These are phyloP conservation scores for Encephalitozoon hellem DNA, from an alignment of 371 early-diverging fungal genomes.

Conservation along the genomic window DNA sequence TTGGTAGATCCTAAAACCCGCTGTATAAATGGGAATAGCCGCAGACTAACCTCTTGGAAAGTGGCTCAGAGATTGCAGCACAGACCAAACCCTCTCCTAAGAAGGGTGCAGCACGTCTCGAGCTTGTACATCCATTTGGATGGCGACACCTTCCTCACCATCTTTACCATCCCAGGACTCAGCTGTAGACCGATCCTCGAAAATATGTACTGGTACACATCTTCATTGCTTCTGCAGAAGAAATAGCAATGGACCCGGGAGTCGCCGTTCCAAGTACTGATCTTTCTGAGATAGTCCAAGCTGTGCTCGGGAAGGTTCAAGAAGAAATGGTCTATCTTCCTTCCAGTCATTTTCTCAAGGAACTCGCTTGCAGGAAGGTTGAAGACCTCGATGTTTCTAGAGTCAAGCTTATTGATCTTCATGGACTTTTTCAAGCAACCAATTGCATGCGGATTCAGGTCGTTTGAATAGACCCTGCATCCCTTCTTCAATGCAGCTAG, in stretches of 20 bases:
- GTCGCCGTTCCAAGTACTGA: background rate
- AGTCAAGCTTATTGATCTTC: slow-evolving; percentile 45
- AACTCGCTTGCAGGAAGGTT: slow-evolving; percentile 54
- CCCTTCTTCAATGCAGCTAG: slow-evolving; percentile 52
- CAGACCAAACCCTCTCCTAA: background rate
- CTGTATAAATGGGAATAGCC: background rate
- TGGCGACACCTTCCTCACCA: slow-evolving; percentile 59
- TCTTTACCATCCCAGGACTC: slow-evolving; percentile 7
- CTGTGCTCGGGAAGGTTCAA: slow-evolving; percentile 60
- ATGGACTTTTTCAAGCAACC: slow-evolving; percentile 51
- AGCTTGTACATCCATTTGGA: slow-evolving; percentile 57
- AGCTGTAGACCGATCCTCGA: slow-evolving; percentile 21
- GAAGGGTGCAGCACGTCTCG: background rate
- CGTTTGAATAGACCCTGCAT: slow-evolving; percentile 54
- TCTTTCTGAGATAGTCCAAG: slow-evolving; percentile 49
- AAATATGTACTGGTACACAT: slow-evolving; percentile 12
- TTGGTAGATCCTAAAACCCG: slow-evolving; percentile 2
- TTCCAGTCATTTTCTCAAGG: slow-evolving; percentile 37
- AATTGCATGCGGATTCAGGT: slow-evolving; percentile 59
- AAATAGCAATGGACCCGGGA: slow-evolving; percentile 55
- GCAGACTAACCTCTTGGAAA: background rate
- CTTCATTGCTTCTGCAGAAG: slow-evolving; percentile 43
- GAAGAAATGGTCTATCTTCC: slow-evolving; percentile 54
- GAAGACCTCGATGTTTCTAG: slow-evolving; percentile 21
- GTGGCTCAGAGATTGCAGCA: background rate